A percentile compares a stretch with the other conserved stretches of the same genome.
Conservation (phyloP, 495 filamentous ascomycete species). For the Xylaria curta region DNA sequence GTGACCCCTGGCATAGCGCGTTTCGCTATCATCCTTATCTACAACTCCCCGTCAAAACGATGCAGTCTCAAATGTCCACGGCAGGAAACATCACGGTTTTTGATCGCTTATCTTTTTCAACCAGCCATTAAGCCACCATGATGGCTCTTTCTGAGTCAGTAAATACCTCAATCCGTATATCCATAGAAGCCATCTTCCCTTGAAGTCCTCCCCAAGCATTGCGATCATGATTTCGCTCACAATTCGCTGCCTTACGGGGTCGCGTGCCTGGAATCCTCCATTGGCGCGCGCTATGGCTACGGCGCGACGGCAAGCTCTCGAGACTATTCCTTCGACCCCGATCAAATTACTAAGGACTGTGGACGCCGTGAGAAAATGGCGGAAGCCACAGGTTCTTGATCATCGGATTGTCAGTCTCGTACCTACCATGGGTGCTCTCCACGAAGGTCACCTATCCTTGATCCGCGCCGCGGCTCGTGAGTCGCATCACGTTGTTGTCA, state of each 20-base stretch:
- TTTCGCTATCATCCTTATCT: neutral
- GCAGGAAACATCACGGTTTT: conserved; percentile 52
- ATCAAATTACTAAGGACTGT: conserved; percentile 80
- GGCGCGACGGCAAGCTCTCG: conserved; percentile 29
- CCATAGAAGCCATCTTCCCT: neutral
- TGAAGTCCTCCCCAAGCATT: neutral
- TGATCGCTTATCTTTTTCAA: conserved; percentile 17
- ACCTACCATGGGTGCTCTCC: conserved; percentile 96
- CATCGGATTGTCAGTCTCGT: conserved; percentile 83
- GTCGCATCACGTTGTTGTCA: conserved; percentile 84
- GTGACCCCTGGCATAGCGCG: neutral
- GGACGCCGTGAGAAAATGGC: conserved; percentile 71
- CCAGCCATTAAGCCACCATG: conserved; percentile 33
- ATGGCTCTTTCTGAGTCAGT: conserved; percentile 37
- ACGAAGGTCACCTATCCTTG: conserved; percentile 86
- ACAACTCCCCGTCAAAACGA: conserved; percentile 7
- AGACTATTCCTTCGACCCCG: conserved; percentile 57
- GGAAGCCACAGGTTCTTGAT: conserved; percentile 68
- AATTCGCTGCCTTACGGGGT: conserved; percentile 33
- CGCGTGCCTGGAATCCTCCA: conserved; percentile 36
- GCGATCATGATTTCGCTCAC: conserved; percentile 38
- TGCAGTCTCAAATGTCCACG: conserved; percentile 53
- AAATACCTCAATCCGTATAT: conserved; percentile 35
- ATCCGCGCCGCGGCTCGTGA: conserved; percentile 85
- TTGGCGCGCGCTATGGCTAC: conserved; percentile 45